Evolutionary conservation across 1,139 yeast species (phyloP).

Genomic region (Zygoascus sp.): DNA sequence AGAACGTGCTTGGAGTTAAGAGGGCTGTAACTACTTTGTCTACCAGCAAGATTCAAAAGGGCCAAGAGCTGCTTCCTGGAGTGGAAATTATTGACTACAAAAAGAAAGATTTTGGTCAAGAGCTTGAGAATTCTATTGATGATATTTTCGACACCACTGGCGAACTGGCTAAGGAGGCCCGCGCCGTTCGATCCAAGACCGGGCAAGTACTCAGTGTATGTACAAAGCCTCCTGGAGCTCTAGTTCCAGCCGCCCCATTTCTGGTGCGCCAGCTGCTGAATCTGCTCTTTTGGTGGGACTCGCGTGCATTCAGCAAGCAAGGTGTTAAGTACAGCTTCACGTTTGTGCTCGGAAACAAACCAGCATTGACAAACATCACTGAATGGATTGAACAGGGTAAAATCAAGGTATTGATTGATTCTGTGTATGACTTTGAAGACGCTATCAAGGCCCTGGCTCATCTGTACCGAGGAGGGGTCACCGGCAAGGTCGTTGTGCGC

Average conservation of each 20-base stretch:
- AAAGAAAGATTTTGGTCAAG: conserved; percentile 12
- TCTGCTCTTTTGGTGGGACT: conserved; percentile 1
- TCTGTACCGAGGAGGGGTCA: conserved; percentile 9
- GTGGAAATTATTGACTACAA: conserved; percentile 14
- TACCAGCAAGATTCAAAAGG: conserved; percentile 13
- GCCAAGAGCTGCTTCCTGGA: conserved; percentile 13
- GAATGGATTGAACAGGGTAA: conserved; percentile 13
- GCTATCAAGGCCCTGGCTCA: conserved; percentile 11
- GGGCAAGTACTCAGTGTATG: conserved; percentile 12
- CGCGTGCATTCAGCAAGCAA: background rate
- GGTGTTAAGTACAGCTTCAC: background rate
- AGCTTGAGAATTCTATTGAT: conserved; percentile 11
- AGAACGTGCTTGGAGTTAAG: conserved; percentile 11
- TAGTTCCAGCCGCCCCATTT: background rate
- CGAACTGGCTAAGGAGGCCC: conserved; percentile 12
- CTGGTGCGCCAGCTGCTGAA: background rate
- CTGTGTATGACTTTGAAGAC: conserved; percentile 12
- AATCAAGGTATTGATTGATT: conserved; percentile 12
- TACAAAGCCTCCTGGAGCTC: conserved; percentile 9
- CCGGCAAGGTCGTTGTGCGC: conserved; percentile 15
- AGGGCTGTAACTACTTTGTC: conserved; percentile 15
- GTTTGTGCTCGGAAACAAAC: background rate
- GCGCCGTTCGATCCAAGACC: conserved; percentile 5
- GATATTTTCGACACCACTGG: conserved; percentile 14
- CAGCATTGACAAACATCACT: background rate